Conservation (phyloP, 2,329 filamentous ascomycete genomes). For the Pseudomassariella vexata region DNA sequence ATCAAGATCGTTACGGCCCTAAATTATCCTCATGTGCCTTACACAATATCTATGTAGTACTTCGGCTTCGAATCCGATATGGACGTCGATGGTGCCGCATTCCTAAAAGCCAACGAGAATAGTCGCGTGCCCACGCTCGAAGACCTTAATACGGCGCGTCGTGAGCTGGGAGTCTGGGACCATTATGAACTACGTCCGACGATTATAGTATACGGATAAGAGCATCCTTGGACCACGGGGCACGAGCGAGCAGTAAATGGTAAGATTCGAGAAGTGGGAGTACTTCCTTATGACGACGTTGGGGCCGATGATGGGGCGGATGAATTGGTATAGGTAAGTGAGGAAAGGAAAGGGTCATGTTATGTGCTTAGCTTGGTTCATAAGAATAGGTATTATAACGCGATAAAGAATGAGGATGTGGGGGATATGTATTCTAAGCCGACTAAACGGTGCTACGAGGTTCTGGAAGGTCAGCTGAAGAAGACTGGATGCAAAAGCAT, state of each 20-base stretch:
- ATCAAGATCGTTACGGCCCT: conserved; percentile 36
- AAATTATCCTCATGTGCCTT: conserved; percentile 32
- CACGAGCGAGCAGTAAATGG: conserved; percentile 28
- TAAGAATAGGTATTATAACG: conserved; percentile 25
- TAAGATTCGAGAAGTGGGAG: conserved; percentile 40
- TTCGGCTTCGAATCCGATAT: conserved; percentile 29
- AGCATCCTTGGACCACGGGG: conserved; percentile 30
- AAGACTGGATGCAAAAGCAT: conserved; percentile 30
- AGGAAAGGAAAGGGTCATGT: background rate
- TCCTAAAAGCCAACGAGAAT: conserved; percentile 36
- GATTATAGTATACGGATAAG: conserved; percentile 32
- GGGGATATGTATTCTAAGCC: conserved; percentile 31
- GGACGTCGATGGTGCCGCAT: conserved; percentile 29
- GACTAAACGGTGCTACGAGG: conserved; percentile 32
- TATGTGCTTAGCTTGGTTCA: background rate
- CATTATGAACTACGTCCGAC: conserved; percentile 29
- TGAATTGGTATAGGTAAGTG: conserved; percentile 30
- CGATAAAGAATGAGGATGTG: conserved; percentile 33
- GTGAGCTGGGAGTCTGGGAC: conserved; percentile 31
- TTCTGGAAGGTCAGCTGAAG: conserved; percentile 33
- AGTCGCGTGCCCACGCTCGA: conserved; percentile 32
- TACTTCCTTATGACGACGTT: conserved; percentile 34
- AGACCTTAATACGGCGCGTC: conserved; percentile 31
- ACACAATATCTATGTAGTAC: conserved; percentile 33
- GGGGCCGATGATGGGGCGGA: conserved; percentile 33